A percentile compares a stretch with the other conserved stretches of the same genome.
These are phyloP conservation scores for Eucalyptus sideroxylon DNA, from an alignment of 345 rosid genomes.

Conservation along the genomic window DNA sequence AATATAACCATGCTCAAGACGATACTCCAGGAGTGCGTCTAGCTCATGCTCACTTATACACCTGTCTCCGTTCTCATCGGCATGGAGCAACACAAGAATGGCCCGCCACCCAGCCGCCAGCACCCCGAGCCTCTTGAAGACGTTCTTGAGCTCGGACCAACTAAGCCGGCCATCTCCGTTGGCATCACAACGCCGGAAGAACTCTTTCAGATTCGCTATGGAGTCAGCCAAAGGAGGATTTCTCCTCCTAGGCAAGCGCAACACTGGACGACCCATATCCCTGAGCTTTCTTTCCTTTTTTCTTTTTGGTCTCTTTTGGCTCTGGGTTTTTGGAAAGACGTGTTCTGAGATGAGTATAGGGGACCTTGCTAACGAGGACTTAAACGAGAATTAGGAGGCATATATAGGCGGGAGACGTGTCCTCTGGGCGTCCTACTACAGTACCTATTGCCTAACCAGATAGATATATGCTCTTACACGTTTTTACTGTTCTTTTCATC, in stretches of 20 bases:
- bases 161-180: conserved; percentile 1
- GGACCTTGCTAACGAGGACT: not conserved
- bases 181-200: not conserved
- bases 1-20: not conserved
- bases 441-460: not conserved
- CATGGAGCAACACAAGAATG: not conserved
- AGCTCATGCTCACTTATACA: not conserved
- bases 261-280: not conserved
- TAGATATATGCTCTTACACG: not conserved
- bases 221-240: not conserved
- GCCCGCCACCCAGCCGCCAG: not conserved
- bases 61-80: not conserved
- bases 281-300: not conserved
- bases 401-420: not conserved
- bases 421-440: not conserved
- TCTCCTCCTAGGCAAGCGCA: not conserved
- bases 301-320: not conserved
- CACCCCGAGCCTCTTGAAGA: not conserved
- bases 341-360: not conserved
- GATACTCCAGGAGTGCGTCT: not conserved
- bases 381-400: not conserved
- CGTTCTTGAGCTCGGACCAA: not conserved
- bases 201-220: not conserved
- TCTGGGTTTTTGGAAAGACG: not conserved
- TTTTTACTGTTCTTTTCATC: not conserved